phyloP scores from a whole-genome alignment of 306 rosid genomes.

The Begonia fuchsioides region DNA sequence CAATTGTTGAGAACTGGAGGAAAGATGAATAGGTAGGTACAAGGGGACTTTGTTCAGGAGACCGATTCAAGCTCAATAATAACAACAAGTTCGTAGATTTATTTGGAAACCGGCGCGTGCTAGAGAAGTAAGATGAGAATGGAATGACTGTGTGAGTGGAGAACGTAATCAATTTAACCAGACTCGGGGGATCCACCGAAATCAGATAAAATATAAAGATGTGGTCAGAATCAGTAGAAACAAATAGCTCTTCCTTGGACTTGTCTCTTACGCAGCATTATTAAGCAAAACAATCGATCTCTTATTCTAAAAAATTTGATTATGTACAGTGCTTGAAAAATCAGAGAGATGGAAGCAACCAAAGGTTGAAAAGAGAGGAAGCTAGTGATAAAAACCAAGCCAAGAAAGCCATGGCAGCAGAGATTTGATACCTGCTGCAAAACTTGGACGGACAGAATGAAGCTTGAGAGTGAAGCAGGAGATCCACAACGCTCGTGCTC shows the following conservation, averaged over 20 bases:
- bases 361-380: constrained; percentile 61
- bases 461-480: constrained; percentile 30
- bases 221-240: background rate
- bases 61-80: too few species aligned
- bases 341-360: constrained; percentile 61
- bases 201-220: too few species aligned
- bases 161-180: too few species aligned
- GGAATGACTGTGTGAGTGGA: too few species aligned
- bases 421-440: constrained; percentile 48
- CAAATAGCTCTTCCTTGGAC: background rate
- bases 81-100: too few species aligned
- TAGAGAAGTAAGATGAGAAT: too few species aligned
- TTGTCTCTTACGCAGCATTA: too few species aligned
- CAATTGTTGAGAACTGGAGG: too few species aligned
- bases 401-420: constrained; percentile 66
- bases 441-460: constrained; percentile 37
- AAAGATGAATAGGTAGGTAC: too few species aligned
- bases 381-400: constrained; percentile 54
- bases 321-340: background rate
- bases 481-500: constrained; percentile 58
- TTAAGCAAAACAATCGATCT: background rate
- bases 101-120: too few species aligned
- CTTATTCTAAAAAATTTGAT: background rate
- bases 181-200: too few species aligned
- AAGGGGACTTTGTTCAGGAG: too few species aligned